These are phyloP conservation scores for Alternaria tenuissima DNA, from an alignment of 2,329 filamentous ascomycete genomes.

Conservation along the genomic window DNA sequence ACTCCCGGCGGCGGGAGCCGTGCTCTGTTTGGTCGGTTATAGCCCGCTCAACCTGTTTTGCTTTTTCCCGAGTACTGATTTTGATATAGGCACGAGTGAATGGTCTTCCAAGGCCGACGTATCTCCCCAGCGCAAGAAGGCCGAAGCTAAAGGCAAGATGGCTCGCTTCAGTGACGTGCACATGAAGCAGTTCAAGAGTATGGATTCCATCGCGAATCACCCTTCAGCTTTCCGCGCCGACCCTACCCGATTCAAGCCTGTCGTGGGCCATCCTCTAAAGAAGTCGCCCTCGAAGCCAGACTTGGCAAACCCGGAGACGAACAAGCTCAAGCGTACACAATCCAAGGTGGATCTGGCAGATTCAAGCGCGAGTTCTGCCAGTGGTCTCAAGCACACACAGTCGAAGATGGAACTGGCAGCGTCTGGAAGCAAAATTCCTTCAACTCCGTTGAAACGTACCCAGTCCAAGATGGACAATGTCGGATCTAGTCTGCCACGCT, in stretches of 20 bases:
- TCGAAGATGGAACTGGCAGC: slow-evolving; percentile 73
- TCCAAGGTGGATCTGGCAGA: slow-evolving; percentile 74
- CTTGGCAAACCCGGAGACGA: slow-evolving; percentile 51
- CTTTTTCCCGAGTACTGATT: neutral
- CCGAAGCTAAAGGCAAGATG: slow-evolving; percentile 78
- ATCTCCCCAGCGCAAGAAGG: slow-evolving; percentile 72
- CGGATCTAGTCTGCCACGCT: slow-evolving; percentile 44
- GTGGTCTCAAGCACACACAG: slow-evolving; percentile 58
- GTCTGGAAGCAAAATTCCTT: slow-evolving; percentile 53
- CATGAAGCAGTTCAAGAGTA: slow-evolving; percentile 91
- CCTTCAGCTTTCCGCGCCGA: slow-evolving; percentile 77
- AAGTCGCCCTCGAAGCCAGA: slow-evolving; percentile 57
- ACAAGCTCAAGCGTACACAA: slow-evolving; percentile 60
- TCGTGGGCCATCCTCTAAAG: slow-evolving; percentile 35
- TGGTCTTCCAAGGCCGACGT: slow-evolving; percentile 52
- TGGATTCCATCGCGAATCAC: slow-evolving; percentile 93
- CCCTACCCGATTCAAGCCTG: slow-evolving; percentile 62
- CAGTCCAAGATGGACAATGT: slow-evolving; percentile 70
- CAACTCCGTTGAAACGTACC: slow-evolving; percentile 60
- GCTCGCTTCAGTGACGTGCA: slow-evolving; percentile 85
- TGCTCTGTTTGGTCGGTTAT: slow-evolving; percentile 36
- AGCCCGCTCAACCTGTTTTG: neutral
- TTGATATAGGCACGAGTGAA: slow-evolving; percentile 34
- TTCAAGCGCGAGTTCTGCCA: slow-evolving; percentile 54
- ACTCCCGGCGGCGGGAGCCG: slow-evolving; percentile 52